Conservation (phyloP, 768 basidiomycete genomes). For the Lentinula sp. region DNA sequence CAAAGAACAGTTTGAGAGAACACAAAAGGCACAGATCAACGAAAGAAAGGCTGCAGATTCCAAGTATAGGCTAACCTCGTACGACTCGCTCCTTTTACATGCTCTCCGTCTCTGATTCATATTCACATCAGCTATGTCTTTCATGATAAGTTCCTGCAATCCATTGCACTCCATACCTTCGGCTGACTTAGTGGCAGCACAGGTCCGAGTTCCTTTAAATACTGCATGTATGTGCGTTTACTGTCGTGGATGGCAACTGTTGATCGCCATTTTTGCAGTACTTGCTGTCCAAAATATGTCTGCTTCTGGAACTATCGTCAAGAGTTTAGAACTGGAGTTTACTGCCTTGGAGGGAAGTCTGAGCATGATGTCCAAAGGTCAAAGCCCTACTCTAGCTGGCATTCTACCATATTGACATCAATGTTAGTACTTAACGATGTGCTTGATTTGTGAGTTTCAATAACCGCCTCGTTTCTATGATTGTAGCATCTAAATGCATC, state of each 20-base stretch:
- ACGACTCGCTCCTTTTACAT: constrained; percentile 19
- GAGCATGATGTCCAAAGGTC: constrained; percentile 69
- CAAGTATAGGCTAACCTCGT: constrained; percentile 56
- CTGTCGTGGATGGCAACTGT: not conserved
- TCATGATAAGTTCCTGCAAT: constrained; percentile 27
- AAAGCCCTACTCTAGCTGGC: constrained; percentile 4
- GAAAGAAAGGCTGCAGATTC: constrained; percentile 56
- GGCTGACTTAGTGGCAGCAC: not conserved
- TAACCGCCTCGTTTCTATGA: not conserved
- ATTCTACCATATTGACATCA: not conserved
- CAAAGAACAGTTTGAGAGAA: constrained; percentile 20
- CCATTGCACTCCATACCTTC: not conserved
- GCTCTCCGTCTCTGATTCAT: constrained; percentile 6
- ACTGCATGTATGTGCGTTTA: constrained; percentile 41
- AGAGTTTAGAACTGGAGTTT: constrained; percentile 66
- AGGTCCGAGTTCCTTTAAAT: constrained; percentile 54
- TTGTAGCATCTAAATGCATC: not conserved
- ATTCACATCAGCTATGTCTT: constrained; percentile 37
- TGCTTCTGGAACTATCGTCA: constrained; percentile 51
- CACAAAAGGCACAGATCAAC: constrained; percentile 49
- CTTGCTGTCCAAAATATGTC: constrained; percentile 78
- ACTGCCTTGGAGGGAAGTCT: constrained; percentile 63
- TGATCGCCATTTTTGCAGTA: constrained; percentile 19
- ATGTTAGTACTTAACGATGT: constrained; percentile 54
- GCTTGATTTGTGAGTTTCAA: constrained; percentile 42